Conservation (phyloP, 192 early-diverging fungal species). For the Backusella parvicylindrica region DNA sequence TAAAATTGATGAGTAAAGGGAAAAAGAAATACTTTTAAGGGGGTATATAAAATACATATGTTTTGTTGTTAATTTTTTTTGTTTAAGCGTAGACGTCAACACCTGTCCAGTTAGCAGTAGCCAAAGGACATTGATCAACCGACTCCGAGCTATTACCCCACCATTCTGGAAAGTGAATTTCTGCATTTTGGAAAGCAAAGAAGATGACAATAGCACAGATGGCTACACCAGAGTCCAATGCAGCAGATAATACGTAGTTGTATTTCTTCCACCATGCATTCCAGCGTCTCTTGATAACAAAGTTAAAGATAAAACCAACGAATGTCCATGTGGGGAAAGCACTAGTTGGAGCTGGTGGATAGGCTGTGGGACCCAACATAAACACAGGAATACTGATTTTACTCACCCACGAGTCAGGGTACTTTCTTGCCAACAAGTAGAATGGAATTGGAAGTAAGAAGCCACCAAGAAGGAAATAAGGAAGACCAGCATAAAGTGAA, state of each 20-base stretch:
- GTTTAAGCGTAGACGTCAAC: conserved; percentile 43
- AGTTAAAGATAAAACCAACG: conserved; percentile 69
- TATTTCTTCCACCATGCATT: conserved; percentile 59
- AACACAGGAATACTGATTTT: conserved; percentile 69
- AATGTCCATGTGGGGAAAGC: conserved; percentile 42
- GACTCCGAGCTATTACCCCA: conserved; percentile 46
- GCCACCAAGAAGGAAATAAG: conserved; percentile 63
- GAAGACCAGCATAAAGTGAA: conserved; percentile 40
- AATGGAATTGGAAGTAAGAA: conserved; percentile 68
- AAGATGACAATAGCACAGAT: conserved; percentile 43
- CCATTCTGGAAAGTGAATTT: conserved; percentile 47
- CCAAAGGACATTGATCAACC: conserved; percentile 49
- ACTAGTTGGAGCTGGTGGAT: conserved; percentile 59
- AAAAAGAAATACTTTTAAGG: not conserved
- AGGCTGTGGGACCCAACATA: conserved; percentile 55
- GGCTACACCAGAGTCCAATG: conserved; percentile 46
- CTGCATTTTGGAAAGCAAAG: conserved; percentile 39
- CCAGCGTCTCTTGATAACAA: conserved; percentile 59
- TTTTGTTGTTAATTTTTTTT: not conserved
- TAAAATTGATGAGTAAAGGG: not conserved
- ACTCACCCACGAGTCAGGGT: conserved; percentile 66
- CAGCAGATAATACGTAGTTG: conserved; percentile 52
- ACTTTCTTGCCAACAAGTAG: conserved; percentile 56
- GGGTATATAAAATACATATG: not conserved
- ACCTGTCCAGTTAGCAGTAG: conserved; percentile 37